Percentiles rank a stretch among this genome's conserved stretches.
These are phyloP conservation scores for Mortierella hygrophila DNA, from an alignment of 192 early-diverging fungal genomes.

Conservation along the genomic window DNA sequence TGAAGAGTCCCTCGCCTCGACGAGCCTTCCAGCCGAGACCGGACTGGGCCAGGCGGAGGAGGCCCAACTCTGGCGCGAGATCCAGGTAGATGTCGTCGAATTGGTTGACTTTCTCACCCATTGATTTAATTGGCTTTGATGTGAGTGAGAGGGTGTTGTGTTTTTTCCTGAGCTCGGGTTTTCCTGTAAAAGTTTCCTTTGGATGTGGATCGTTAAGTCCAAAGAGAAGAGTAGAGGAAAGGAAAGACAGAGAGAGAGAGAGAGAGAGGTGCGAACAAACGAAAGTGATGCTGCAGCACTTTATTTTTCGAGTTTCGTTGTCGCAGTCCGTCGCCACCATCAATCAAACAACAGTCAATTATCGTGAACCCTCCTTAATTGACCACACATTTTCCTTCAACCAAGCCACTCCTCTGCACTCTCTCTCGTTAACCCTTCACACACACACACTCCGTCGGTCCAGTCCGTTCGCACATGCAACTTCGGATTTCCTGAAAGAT, in stretches of 20 bases:
- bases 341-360: neutral
- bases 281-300: neutral
- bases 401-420: neutral
- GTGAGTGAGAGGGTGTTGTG: neutral
- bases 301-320: neutral
- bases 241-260: too few species aligned
- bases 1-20: slow-evolving; percentile 64
- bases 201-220: neutral
- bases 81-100: slow-evolving; percentile 69
- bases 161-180: neutral
- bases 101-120: slow-evolving; percentile 61
- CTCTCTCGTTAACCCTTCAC: neutral
- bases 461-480: neutral
- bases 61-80: slow-evolving; percentile 56
- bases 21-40: slow-evolving; percentile 85
- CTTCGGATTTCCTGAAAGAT: slow-evolving; percentile 1
- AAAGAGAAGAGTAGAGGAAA: neutral
- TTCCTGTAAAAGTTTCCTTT: neutral
- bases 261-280: neutral
- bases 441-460: neutral
- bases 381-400: neutral
- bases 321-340: neutral
- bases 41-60: slow-evolving; percentile 63
- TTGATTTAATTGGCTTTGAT: neutral
- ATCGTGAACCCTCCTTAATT: neutral